A percentile compares a stretch with the other conserved stretches of the same genome.
phyloP scores from a whole-genome alignment of 2,329 filamentous ascomycete genomes.

The Basipetospora chlamydospora region DNA sequence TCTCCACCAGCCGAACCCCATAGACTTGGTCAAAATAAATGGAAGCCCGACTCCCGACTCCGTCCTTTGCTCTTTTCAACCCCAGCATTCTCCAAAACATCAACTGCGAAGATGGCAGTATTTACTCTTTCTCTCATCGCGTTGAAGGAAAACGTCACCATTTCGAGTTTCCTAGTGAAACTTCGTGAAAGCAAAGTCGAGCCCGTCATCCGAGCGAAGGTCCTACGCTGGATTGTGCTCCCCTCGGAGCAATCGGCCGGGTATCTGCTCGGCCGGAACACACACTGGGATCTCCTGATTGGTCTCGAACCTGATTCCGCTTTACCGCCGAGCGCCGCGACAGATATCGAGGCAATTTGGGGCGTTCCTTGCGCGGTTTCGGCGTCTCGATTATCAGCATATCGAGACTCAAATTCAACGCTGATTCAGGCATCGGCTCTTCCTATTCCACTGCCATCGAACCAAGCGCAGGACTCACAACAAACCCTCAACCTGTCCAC shows the following conservation, averaged over 20 bases:
- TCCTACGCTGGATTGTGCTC: conserved; percentile 3
- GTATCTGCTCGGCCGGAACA: conserved; percentile 2
- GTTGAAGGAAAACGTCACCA: background rate
- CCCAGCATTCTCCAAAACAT: too few species aligned
- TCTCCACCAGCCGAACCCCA: too few species aligned
- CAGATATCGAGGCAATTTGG: conserved; percentile 2
- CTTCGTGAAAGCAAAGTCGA: conserved; percentile 1
- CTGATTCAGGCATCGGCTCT: background rate
- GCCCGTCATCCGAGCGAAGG: background rate
- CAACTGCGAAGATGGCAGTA: conserved; percentile 1
- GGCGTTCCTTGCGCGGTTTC: conserved; percentile 1
- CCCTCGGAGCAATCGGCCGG: conserved; percentile 1
- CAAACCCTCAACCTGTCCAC: conserved; percentile 39
- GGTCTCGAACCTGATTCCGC: background rate
- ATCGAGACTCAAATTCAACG: background rate
- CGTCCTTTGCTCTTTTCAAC: too few species aligned
- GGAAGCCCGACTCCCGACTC: too few species aligned
- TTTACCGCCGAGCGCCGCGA: background rate
- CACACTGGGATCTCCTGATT: conserved; percentile 3
- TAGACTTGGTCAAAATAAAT: too few species aligned
- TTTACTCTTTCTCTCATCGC: conserved; percentile 1
- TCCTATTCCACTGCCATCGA: background rate
- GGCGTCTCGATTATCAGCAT: background rate
- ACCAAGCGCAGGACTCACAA: conserved; percentile 4
- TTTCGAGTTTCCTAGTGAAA: background rate